phyloP scores from a whole-genome alignment of 2,329 filamentous ascomycete genomes.

The Hymenoscyphus scutula region DNA sequence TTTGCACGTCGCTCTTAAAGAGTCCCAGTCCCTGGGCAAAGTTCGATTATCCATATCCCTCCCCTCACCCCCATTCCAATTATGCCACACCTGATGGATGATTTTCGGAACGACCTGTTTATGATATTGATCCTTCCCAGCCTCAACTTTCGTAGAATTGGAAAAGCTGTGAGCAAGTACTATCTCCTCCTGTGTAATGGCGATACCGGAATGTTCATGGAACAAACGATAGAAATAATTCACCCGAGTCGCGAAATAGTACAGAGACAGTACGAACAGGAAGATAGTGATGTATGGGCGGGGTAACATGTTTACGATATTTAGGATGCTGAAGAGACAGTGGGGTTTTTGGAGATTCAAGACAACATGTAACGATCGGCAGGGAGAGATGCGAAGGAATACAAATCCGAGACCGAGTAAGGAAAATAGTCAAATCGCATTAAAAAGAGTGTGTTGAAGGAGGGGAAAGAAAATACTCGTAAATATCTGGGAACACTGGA shows the following conservation, averaged over 20 bases:
- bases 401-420: background rate
- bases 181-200: slow-evolving; percentile 20
- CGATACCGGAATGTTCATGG: slow-evolving; percentile 18
- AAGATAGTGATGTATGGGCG: background rate
- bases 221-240: slow-evolving; percentile 18
- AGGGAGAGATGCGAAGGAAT: background rate
- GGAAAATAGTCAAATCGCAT: background rate
- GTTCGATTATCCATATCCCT: slow-evolving; percentile 34
- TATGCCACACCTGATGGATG: slow-evolving; percentile 62
- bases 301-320: background rate
- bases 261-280: background rate
- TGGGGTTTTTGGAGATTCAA: background rate
- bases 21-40: slow-evolving; percentile 64
- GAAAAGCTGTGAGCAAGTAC: slow-evolving; percentile 1
- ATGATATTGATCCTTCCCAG: slow-evolving; percentile 40
- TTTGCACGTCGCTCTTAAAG: slow-evolving; percentile 63
- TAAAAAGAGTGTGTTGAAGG: background rate
- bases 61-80: slow-evolving; percentile 56
- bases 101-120: slow-evolving; percentile 68
- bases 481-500: background rate
- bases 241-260: slow-evolving; percentile 8
- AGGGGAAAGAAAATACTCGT: background rate
- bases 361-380: background rate
- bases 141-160: background rate
- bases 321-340: background rate